phyloP scores from a whole-genome alignment of 2,329 filamentous ascomycete species.

The Pseudogymnoascus sp. region DNA sequence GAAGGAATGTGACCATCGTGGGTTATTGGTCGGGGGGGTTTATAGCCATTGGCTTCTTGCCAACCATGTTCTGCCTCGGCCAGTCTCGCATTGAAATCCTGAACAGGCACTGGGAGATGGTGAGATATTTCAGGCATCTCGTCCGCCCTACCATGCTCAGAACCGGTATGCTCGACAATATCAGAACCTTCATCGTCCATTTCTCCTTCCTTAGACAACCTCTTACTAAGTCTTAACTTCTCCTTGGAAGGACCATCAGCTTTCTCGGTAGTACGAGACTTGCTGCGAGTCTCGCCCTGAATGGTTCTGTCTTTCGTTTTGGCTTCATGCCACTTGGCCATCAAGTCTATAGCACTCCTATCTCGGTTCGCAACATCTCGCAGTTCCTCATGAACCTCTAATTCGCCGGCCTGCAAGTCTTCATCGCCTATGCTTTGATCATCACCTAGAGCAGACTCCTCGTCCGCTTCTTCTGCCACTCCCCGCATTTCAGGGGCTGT shows the following conservation, averaged over 20 bases:
- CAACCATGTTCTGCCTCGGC: slow-evolving; percentile 21
- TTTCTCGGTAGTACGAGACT: background rate
- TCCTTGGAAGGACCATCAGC: slow-evolving; percentile 20
- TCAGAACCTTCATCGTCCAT: slow-evolving; percentile 15
- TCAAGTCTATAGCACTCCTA: slow-evolving; percentile 31
- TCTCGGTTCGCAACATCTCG: slow-evolving; percentile 22
- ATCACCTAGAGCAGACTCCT: slow-evolving; percentile 16
- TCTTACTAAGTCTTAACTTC: slow-evolving; percentile 23
- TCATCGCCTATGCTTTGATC: slow-evolving; percentile 16
- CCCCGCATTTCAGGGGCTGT: slow-evolving; percentile 16
- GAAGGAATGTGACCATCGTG: slow-evolving; percentile 2
- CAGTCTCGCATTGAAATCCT: slow-evolving; percentile 27
- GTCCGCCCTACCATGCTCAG: slow-evolving; percentile 17
- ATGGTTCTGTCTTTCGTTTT: slow-evolving; percentile 28
- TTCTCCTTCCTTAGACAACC: slow-evolving; percentile 17
- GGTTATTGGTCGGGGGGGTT: slow-evolving; percentile 7
- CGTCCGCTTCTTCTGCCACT: slow-evolving; percentile 20
- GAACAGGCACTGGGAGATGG: slow-evolving; percentile 20
- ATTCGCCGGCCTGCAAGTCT: slow-evolving; percentile 8
- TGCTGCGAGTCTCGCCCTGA: background rate
- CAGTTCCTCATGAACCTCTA: slow-evolving; percentile 15
- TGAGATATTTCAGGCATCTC: slow-evolving; percentile 17
- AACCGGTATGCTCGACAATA: background rate
- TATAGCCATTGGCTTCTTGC: background rate
- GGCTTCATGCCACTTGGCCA: slow-evolving; percentile 40